Evolutionary conservation across 257 asterid species (phyloP).

Genomic region (Thymus mandschuricus): DNA sequence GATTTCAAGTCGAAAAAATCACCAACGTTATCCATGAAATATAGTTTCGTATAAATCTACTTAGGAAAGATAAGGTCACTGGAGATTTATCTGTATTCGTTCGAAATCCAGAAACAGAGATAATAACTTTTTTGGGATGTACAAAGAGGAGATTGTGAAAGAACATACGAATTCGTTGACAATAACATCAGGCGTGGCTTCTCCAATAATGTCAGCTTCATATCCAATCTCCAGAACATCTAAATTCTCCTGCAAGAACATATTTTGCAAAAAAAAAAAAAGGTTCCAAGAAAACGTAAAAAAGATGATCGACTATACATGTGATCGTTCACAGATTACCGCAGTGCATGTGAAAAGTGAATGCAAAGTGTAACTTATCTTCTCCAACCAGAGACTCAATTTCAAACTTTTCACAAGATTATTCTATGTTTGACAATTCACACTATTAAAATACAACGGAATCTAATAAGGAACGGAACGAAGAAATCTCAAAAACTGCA

Average conservation of each 20-base stretch:
- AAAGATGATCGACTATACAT: neutral
- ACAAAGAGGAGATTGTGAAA: constrained; percentile 7
- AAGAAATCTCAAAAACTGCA: neutral
- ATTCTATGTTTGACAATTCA: neutral
- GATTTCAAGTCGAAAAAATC: neutral
- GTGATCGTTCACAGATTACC: neutral
- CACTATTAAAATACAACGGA: neutral
- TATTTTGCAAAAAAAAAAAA: neutral
- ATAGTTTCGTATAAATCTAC: too few relatives aligned
- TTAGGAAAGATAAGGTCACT: too few relatives aligned
- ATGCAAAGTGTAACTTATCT: neutral
- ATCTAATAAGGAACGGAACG: neutral
- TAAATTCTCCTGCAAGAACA: constrained; percentile 60
- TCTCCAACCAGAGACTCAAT: neutral
- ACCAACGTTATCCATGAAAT: too few relatives aligned
- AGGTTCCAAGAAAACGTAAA: neutral
- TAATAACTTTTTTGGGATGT: neutral
- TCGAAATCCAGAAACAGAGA: constrained; percentile 5
- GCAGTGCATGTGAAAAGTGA: neutral
- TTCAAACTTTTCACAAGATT: neutral
- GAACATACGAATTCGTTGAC: constrained; percentile 89
- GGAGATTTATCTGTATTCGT: too few relatives aligned
- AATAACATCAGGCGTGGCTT: constrained; percentile 90
- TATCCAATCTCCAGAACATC: constrained; percentile 83
- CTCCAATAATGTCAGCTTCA: constrained; percentile 87